Base-by-base conservation (phyloP, 768 basidiomycete genomes). In the Piloderma croceum region DNA sequence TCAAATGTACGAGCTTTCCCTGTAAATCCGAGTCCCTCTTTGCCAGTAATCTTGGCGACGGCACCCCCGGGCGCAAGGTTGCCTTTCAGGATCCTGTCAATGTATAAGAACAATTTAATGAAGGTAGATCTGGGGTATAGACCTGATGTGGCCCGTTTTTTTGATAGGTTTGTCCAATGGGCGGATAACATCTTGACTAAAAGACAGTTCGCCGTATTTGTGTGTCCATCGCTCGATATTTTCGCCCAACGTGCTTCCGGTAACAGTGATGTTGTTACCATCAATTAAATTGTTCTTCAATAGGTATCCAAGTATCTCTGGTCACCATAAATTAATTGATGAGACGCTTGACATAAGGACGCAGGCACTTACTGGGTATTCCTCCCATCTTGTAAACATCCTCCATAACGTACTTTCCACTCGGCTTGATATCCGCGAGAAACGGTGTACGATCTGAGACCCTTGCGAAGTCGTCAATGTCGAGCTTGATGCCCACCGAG, bases 341-440 rank as follows among this genome's bases (percentile, higher is more conserved):
- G n/a, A 10, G 29, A 44, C 27, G 37, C 36, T 43, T 20, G 31
- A 32, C 27, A 35, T n/a, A 23, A 35, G 13, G 15, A 36, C n/a
- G n/a, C 17, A 25, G 24, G 18, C 7, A 70, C 85, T 46, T 64
- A 94, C 92, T 87, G 4, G 96, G 94, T 50, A 93, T 92, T 42
- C 94, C 96, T 40, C 96, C 96, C 43, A 98, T 82, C 61, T 86
- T 89, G 74, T 89, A 81, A 7, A 99, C 80, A 56, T 98, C 89
- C 64, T 93, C 92, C 91, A 98, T 96, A 52, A 98, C 90, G 71
- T 97, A 98, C 64, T 92, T 92, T 25, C 96, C 96, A 48, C 89
- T 91, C 1, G 96, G 96, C 59, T 93, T 96, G 49, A 99, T 77
- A 63, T 99, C 89, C 18, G 94, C 93, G 48, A 98, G 71, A 76